A percentile compares a stretch with the other conserved stretches of the same genome.
Evolutionary conservation across 306 rosid genomes (phyloP).

Genomic region (Fragaria iinumae): DNA sequence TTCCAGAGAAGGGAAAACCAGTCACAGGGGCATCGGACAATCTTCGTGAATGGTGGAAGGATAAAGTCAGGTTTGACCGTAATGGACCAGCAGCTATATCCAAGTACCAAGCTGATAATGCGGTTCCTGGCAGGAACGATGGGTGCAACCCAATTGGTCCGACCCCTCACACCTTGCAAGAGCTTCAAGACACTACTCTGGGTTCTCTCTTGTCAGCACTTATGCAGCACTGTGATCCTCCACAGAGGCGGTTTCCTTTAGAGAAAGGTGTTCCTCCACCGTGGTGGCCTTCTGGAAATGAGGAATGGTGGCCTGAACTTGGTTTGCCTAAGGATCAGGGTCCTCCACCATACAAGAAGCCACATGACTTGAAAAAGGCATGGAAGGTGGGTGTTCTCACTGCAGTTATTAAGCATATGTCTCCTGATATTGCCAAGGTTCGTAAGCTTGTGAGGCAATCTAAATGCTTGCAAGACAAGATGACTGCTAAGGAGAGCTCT

Average conservation of each 20-base stretch:
- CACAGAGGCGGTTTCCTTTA: constrained; percentile 60
- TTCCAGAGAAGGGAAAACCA: constrained; percentile 68
- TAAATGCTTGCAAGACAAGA: constrained; percentile 57
- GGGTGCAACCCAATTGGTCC: constrained; percentile 33
- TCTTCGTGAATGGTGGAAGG: constrained; percentile 88
- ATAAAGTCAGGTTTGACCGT: constrained; percentile 54
- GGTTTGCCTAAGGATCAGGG: constrained; percentile 40
- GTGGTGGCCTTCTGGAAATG: constrained; percentile 78
- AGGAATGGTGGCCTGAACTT: constrained; percentile 57
- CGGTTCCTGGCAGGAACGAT: constrained; percentile 31
- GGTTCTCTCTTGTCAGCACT: constrained; percentile 57
- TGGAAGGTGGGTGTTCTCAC: constrained; percentile 71
- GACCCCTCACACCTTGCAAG: constrained; percentile 39
- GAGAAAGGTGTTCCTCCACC: constrained; percentile 69
- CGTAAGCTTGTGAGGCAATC: constrained; percentile 52
- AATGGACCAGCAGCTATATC: constrained; percentile 64
- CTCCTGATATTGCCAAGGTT: constrained; percentile 54
- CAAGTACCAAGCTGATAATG: constrained; percentile 51
- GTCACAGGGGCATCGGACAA: constrained; percentile 72
- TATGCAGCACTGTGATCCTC: constrained; percentile 74
- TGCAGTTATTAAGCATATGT: constrained; percentile 66
- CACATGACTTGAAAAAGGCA: constrained; percentile 69
- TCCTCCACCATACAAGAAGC: constrained; percentile 73
- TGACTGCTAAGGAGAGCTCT: constrained; percentile 64
- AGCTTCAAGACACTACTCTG: constrained; percentile 61